phyloP scores from a whole-genome alignment of 2,329 filamentous ascomycete genomes.

The Fonsecaea multimorphosa region DNA sequence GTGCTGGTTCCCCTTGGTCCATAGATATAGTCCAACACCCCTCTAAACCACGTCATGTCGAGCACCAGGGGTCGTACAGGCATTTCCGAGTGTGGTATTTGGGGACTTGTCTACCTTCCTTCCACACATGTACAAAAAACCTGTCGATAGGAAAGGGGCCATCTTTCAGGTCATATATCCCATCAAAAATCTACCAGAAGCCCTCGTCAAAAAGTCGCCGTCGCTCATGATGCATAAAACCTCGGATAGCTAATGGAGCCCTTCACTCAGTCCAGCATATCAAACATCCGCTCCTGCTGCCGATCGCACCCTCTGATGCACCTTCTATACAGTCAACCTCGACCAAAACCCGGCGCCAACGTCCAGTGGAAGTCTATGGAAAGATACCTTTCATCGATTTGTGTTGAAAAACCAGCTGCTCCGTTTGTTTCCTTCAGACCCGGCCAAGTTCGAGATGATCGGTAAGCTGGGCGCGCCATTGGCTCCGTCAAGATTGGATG shows the following conservation, averaged over 20 bases:
- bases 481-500: constrained; percentile 38
- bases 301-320: not conserved
- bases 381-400: constrained; percentile 20
- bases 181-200: not conserved
- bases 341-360: not conserved
- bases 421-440: constrained; percentile 73
- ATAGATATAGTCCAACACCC: no score
- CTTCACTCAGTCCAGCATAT: constrained; percentile 19
- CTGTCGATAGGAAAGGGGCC: constrained; percentile 1
- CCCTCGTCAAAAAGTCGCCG: constrained; percentile 7
- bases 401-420: constrained; percentile 61
- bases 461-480: constrained; percentile 46
- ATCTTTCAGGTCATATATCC: constrained; percentile 5
- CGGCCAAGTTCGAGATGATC: constrained; percentile 60
- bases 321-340: not conserved
- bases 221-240: constrained; percentile 29
- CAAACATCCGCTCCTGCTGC: constrained; percentile 9
- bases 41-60: not conserved
- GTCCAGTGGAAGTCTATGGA: not conserved
- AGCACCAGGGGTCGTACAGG: not conserved
- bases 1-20: no score
- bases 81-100: not conserved
- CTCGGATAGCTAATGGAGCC: constrained; percentile 3
- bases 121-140: constrained; percentile 1
- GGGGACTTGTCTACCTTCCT: not conserved